Base-by-base conservation (phyloP, 148 eudicot species). In the Tetragonia tetragonoides region DNA sequence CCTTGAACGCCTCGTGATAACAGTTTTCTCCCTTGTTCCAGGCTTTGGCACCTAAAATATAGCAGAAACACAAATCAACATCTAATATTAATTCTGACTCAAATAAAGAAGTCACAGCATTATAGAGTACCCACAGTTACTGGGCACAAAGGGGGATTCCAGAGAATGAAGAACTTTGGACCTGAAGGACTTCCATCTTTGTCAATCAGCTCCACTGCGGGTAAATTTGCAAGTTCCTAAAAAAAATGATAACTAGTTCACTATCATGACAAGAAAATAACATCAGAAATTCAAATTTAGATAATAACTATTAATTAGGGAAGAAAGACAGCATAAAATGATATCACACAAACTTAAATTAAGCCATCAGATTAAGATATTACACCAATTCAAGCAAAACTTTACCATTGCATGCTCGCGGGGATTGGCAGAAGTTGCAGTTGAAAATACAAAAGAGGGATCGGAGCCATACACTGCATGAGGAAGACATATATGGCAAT, bases 131-230 rank as follows among this genome's bases (percentile, higher is more conserved):
- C 68, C 83, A 93, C 99, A 75, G 85, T 84, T 84, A 80, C 86
- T 61, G 81, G 81, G 81, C 79, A 80, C 78, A 90, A 83, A 78
- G 99, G 93, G 70, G 99, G 99, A 87, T 95, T 95, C 99, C 99
- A 95, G 67, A 95, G 93, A 80, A 88, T 76, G 82, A 95, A 95
- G 73, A 79, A 83, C 86, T 95, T 95, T 73, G 81, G 84, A 82
- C 92, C 93, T 74, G 99, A 91, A 66, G 99, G 99, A 84, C 99
- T 95, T 73, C 99, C 99, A 86, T 95, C 99, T 84, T 86, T 93
- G 68, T 90, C 86, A 84, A 95, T 91, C 84, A 95, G 83, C 88
- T 95, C 97, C 54, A 88, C 73, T 39, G 88, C 79, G 74, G 93
- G 79, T 71, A 95, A 78, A 84, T 87, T 89, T 75, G 93, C 93